phyloP scores from a whole-genome alignment of 176 grass and related monocot species.

The Eremochloa ophiuroides region DNA sequence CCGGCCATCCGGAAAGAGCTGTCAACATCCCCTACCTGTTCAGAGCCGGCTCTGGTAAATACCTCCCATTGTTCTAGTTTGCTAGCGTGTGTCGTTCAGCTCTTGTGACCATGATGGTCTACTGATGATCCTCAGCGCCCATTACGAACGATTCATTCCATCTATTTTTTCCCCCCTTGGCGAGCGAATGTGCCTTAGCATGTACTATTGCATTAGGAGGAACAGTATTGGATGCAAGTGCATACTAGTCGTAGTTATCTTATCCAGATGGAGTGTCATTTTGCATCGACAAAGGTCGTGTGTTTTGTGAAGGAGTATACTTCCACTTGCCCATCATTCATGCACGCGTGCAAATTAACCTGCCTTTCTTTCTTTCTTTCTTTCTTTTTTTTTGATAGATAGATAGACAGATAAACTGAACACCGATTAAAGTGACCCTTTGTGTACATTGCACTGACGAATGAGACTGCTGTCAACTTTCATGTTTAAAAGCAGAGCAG shows the following conservation, averaged over 20 bases:
- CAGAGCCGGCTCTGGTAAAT: constrained; percentile 60
- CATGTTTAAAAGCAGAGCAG: neutral
- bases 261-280: neutral
- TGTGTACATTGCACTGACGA: neutral
- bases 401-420: neutral
- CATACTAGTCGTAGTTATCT: neutral
- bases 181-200: no score
- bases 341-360: neutral
- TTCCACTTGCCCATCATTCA: neutral
- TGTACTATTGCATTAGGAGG: neutral
- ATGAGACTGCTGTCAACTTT: neutral
- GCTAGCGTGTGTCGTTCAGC: neutral
- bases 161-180: no score
- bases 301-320: neutral
- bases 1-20: constrained; percentile 59
- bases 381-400: neutral
- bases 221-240: no score
- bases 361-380: no score
- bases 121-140: neutral
- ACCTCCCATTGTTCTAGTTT: neutral
- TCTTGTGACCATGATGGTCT: neutral
- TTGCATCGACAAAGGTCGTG: neutral
- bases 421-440: neutral
- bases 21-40: constrained; percentile 75
- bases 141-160: neutral